These are phyloP conservation scores for Kazachstania taianensis DNA, from an alignment of 805 yeast genomes.

Conservation along the genomic window DNA sequence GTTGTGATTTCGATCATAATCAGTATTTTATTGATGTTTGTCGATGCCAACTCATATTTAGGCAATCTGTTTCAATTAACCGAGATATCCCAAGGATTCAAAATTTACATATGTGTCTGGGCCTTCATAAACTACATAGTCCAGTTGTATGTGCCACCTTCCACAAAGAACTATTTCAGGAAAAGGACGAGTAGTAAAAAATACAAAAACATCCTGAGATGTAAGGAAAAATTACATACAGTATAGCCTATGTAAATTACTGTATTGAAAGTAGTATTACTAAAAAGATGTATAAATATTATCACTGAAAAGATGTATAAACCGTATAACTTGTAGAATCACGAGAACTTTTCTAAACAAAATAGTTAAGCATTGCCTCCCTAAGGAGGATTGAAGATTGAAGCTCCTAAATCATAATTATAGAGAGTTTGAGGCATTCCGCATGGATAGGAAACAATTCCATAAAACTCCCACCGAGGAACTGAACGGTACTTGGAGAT, in stretches of 20 bases:
- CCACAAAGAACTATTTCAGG: slow-evolving; percentile 26
- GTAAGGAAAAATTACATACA: slow-evolving; percentile 4
- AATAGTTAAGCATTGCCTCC: too few relatives aligned
- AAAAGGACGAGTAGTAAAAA: slow-evolving; percentile 32
- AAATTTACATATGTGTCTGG: slow-evolving; percentile 37
- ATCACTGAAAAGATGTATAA: too few relatives aligned
- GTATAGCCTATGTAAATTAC: slow-evolving; percentile 3
- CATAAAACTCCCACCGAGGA: slow-evolving; percentile 80
- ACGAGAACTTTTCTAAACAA: too few relatives aligned
- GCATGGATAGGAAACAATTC: slow-evolving; percentile 85
- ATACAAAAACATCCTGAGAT: slow-evolving; percentile 27
- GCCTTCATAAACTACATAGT: slow-evolving; percentile 41
- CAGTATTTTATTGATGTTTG: slow-evolving; percentile 45
- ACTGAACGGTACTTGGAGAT: slow-evolving; percentile 83
- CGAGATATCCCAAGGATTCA: slow-evolving; percentile 40
- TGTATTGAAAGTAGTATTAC: too few relatives aligned
- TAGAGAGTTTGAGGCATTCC: slow-evolving; percentile 43
- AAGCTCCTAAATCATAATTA: not conserved
- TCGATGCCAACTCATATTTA: slow-evolving; percentile 41
- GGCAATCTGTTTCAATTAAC: slow-evolving; percentile 75
- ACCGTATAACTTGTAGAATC: too few relatives aligned
- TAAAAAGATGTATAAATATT: too few relatives aligned
- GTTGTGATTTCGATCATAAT: slow-evolving; percentile 39
- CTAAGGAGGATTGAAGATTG: too few relatives aligned
- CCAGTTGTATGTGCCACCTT: slow-evolving; percentile 28